Evolutionary conservation across 2,329 filamentous ascomycete genomes (phyloP), one percentile per base, ranked within the genome.

Genomic region (Calonectria hawksworthii): DNA sequence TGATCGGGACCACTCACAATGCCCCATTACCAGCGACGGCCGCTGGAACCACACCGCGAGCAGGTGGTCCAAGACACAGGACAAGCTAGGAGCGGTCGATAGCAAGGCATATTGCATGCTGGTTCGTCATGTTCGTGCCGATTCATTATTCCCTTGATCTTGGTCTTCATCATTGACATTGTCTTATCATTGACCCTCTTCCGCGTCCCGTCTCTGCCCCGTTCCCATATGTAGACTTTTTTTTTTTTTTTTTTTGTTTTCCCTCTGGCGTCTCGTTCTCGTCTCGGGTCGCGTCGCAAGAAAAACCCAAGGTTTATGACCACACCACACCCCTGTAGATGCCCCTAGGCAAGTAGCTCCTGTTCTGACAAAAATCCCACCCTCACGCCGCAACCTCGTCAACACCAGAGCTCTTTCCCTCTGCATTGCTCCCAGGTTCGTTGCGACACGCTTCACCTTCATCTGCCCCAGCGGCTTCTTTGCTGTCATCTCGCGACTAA

Each of bases 201-300:
- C 32, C 23, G 34, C 21, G 41, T 54, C 30, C 32, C n/a, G 56
- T 23, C 61, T 21, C 26, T 61, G 28, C 18, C 36, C 63, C 34
- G 23, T 59, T 23, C 32, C 16, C 41, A 34, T 59, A 47, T 44
- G 51, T 44, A 47, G 16, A 64, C 68, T 73, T 30, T 71, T 26
- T 64, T 68, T 51, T 54, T 56, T 66, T 41, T 21, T 68, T 75
- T 32, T 69, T 23, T 63, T 66, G n/a, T 51, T 50, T 52, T 61
- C 54, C 41, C 63, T 34, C 71, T 36, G 30, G 16, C 71, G 78
- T 79, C 74, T 80, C 78, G 79, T 68, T 70, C 63, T 68, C 72
- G 79, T 80, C 78, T 80, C 78, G 78, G 72, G 67, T 80, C 23
- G 72, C 73, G 79, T 81, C 77, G 65, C 79, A 81, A 74, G 74